Conservation (phyloP, 495 filamentous ascomycete genomes). For the Penicillium fimorum region DNA sequence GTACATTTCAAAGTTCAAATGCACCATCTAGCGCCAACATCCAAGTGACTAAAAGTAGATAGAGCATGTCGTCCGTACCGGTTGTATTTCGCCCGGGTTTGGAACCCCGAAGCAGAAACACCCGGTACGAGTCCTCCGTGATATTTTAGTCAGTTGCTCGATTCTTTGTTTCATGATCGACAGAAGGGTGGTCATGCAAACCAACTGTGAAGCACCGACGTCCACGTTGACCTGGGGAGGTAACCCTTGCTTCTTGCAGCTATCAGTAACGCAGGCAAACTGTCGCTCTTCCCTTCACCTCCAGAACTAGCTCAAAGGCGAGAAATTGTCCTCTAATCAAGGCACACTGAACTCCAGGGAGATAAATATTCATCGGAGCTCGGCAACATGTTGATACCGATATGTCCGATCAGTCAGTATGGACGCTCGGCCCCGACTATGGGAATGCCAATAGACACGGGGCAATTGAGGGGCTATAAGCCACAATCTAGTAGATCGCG, state of each 20-base stretch:
- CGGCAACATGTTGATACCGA: background rate
- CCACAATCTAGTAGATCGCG: constrained; percentile 14
- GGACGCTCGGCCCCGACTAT: constrained; percentile 9
- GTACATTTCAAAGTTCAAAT: constrained; percentile 3
- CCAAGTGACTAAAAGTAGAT: background rate
- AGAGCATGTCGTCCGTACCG: background rate
- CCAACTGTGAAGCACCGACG: constrained; percentile 1
- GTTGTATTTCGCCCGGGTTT: background rate
- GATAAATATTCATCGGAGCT: background rate
- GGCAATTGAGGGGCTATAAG: constrained; percentile 5
- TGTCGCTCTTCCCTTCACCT: constrained; percentile 7
- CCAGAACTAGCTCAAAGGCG: background rate
- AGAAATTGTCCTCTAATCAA: background rate
- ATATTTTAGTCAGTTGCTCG: constrained; percentile 3
- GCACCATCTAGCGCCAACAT: background rate
- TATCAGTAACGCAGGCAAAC: background rate
- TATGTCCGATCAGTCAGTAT: constrained; percentile 10
- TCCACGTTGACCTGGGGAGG: constrained; percentile 8
- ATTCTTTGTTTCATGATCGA: constrained; percentile 5
- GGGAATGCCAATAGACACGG: constrained; percentile 5
- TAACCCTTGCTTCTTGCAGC: constrained; percentile 13
- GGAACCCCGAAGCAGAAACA: background rate
- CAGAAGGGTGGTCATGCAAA: constrained; percentile 5
- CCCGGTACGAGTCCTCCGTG: constrained; percentile 4
- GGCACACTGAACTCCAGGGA: background rate